phyloP scores from a whole-genome alignment of 257 asterid genomes.

The Ilex asprella region DNA sequence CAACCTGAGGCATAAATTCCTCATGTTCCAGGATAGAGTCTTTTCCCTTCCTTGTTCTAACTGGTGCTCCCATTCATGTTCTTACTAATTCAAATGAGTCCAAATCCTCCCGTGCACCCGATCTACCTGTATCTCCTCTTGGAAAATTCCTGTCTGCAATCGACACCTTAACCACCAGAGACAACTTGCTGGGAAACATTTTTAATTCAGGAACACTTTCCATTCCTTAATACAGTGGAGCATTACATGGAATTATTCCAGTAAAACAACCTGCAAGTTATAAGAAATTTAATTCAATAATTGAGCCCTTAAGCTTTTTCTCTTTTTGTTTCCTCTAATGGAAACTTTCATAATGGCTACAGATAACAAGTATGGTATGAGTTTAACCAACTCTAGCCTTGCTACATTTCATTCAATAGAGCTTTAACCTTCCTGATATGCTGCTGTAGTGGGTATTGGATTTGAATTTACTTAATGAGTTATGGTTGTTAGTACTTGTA shows the following conservation, averaged over 20 bases:
- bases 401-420: not conserved
- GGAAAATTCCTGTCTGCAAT: slow-evolving; percentile 25
- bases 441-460: too few species aligned
- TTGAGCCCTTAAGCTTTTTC: not conserved
- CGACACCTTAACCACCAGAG: slow-evolving; percentile 23
- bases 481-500: too few species aligned
- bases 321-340: not conserved
- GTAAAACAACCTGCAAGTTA: not conserved
- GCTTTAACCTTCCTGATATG: not conserved
- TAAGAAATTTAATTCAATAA: not conserved
- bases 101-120: slow-evolving; percentile 21
- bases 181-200: slow-evolving; percentile 44
- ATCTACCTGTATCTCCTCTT: slow-evolving; percentile 32
- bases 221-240: slow-evolving; percentile 44
- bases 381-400: not conserved
- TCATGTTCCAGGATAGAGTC: slow-evolving; percentile 36
- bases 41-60: slow-evolving; percentile 51
- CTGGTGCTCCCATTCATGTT: slow-evolving; percentile 45
- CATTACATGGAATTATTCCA: slow-evolving; percentile 33
- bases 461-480: too few species aligned
- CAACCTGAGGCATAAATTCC: slow-evolving; percentile 37
- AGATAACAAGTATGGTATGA: not conserved
- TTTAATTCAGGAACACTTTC: slow-evolving; percentile 53
- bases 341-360: not conserved
- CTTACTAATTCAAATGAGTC: slow-evolving; percentile 24